Evolutionary conservation across 2,329 filamentous ascomycete genomes (phyloP), one percentile per base, ranked within the genome.

Genomic region (Metarhizium anisopliae): DNA sequence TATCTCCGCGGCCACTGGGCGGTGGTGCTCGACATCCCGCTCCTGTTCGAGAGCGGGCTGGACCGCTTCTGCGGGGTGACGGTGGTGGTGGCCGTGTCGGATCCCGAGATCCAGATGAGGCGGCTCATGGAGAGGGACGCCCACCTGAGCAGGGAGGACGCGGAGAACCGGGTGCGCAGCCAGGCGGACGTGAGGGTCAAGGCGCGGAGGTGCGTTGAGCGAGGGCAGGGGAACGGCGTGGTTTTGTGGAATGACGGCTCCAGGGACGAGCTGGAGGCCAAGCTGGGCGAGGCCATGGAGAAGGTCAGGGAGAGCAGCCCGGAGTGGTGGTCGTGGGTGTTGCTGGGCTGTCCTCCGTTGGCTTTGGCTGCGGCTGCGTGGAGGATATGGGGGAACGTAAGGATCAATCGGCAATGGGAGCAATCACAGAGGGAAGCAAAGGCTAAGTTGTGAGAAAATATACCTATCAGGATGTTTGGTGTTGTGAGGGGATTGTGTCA

Each of bases 241-340:
- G 90, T 96, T 38, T 80, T 99, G 29, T 94, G 89, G 89, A 99
- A 99, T 72, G 93, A 97, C 72, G 83, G 82, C 2, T 83, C 83
- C 50, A 85, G 78, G 65, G 84, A 84, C 40, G 83, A 90, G 59
- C 70, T 99, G 66, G 80, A 82, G 70, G 70, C 66, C 52, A 84
- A 90, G 68, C 74, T 97, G 11, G 77, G 79, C 53, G 75, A 73
- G 57, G 87, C 85, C 7, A 83, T 97, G 74, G 66, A 64, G 4
- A 77, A 79, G 58, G 73, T 96, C 42, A 78, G 76, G 64, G 74
- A 65, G 50, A 72, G 73, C 18, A 94, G 87, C 68, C 89, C 90
- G 6, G 71, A 74, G 59, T 95, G 90, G 90, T 97, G 94, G 93
- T 83, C 83, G n/a, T 87, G 83, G 81, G 56, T 87, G 61, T 67